These are phyloP conservation scores for Zygotorulaspora mrakii DNA, from an alignment of 1,139 yeast species.

Conservation along the genomic window DNA sequence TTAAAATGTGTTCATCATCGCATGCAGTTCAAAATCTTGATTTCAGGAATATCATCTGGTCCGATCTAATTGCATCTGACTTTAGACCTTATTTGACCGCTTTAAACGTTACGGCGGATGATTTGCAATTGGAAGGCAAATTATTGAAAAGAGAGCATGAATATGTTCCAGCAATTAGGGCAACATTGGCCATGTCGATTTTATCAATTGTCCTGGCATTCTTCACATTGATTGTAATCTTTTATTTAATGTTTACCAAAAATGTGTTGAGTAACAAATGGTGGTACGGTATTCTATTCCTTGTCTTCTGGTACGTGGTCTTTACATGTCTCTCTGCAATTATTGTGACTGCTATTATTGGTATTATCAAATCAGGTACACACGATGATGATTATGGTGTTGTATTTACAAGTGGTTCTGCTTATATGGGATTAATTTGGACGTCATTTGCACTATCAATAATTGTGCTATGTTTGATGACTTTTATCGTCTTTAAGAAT, in stretches of 20 bases:
- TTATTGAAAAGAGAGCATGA: slow-evolving; percentile 28
- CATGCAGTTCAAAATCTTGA: slow-evolving; percentile 34
- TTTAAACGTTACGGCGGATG: slow-evolving; percentile 28
- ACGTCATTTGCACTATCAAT: slow-evolving; percentile 29
- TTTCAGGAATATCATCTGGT: slow-evolving; percentile 29
- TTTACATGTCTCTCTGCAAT: slow-evolving; percentile 32
- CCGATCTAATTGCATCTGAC: slow-evolving; percentile 30
- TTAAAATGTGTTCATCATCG: slow-evolving; percentile 26
- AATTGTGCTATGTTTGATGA: slow-evolving; percentile 18
- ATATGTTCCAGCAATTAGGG: slow-evolving; percentile 33
- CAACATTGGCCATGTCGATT: slow-evolving; percentile 30
- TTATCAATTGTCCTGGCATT: slow-evolving; percentile 28
- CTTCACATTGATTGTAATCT: slow-evolving; percentile 15
- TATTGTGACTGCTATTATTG: slow-evolving; percentile 30
- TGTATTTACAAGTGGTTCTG: slow-evolving; percentile 24
- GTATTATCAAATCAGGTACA: slow-evolving; percentile 35
- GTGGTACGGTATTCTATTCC: slow-evolving; percentile 10
- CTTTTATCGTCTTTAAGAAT: slow-evolving; percentile 1
- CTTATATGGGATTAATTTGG: slow-evolving; percentile 34
- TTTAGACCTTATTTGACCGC: slow-evolving; percentile 34
- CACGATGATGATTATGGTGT: slow-evolving; percentile 33
- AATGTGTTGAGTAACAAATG: slow-evolving; percentile 5
- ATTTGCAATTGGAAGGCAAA: slow-evolving; percentile 33
- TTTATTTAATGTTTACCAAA: slow-evolving; percentile 8
- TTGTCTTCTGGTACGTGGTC: slow-evolving; percentile 18